Evolutionary conservation across 495 filamentous ascomycete genomes (phyloP), one percentile per base, ranked within the genome.

Genomic region (Podospora tetraspora): DNA sequence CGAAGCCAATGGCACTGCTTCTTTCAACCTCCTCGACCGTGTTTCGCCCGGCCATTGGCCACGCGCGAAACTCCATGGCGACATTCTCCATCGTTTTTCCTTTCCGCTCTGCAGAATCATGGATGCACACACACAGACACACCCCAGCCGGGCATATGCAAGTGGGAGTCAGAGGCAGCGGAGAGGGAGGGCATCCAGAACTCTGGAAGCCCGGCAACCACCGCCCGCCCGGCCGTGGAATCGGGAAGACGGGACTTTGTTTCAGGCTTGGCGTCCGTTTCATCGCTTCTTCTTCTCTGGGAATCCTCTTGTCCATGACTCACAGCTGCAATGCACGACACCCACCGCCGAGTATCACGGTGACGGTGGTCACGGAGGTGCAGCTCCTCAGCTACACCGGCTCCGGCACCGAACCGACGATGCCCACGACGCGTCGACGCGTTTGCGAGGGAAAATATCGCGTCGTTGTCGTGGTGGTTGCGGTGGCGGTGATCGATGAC

Each of bases 11-110:
- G 24, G 30, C 59, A 27, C 25, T 61, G 37, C 61, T 43, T 16
- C 24, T 27, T 32, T 66, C 30, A 59, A 68, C 66, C 24, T 63
- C 62, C n/a, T 27, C 37, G 10, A 37, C 64, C 64, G 66, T 71
- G 66, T 66, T 7, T 43, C 34, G 62, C 63, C 27, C 68, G 64
- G 68, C 60, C 66, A 71, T 71, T 71, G 69, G 70, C 52, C 57
- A 23, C 30, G 27, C 56, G 57, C 37, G 8, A 12, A 62, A 27
- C 30, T 10, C 58, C 21, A 34, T 23, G 25, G 27, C 32, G 10
- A 23, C 6, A 60, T 68, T 68, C 66, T 62, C 23, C 32, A 62
- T 32, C 57, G 32, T 29, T 16, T 12, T 7, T 10, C 21, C 25
- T 12, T 19, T 43, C 43, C 29, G 30, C 24, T 58, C 23, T 57